phyloP scores from a whole-genome alignment of 352 stramenopile genomes.

The Phytophthora melonis region DNA sequence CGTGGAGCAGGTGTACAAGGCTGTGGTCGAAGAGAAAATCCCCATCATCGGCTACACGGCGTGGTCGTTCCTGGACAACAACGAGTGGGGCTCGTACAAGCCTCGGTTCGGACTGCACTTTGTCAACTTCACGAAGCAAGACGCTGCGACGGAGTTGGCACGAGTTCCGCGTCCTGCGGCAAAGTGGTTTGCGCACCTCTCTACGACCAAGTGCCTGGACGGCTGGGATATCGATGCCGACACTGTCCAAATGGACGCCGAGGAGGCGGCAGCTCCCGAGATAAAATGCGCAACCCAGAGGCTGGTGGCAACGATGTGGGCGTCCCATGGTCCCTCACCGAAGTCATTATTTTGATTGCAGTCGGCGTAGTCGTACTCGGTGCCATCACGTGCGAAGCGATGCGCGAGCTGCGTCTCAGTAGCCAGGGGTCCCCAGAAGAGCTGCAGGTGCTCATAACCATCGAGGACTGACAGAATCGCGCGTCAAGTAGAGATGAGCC shows the following conservation, averaged over 20 bases:
- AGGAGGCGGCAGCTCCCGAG: constrained; percentile 12
- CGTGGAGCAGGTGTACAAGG: constrained; percentile 68
- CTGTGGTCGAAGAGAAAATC: constrained; percentile 65
- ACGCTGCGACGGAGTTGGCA: constrained; percentile 34
- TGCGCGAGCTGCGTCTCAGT: constrained; percentile 40
- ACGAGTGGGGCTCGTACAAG: constrained; percentile 92
- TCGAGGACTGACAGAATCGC: constrained; percentile 25
- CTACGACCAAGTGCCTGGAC: constrained; percentile 71
- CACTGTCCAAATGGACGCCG: constrained; percentile 2
- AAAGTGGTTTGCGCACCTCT: constrained; percentile 65
- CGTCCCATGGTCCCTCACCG: constrained; percentile 41
- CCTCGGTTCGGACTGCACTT: constrained; percentile 67
- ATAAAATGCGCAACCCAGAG: constrained; percentile 17
- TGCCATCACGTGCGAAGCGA: constrained; percentile 43
- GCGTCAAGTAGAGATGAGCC: constrained; percentile 11
- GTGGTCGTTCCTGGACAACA: constrained; percentile 96
- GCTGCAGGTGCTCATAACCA: constrained; percentile 45
- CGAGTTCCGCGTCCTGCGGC: constrained; percentile 55
- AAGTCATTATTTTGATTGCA: constrained; percentile 40
- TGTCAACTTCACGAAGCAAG: constrained; percentile 53
- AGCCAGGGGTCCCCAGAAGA: constrained; percentile 30
- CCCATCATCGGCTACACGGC: constrained; percentile 93
- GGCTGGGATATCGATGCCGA: constrained; percentile 19
- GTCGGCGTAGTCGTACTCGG: constrained; percentile 36
- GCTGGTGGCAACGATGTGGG: constrained; percentile 9